Evolutionary conservation across 1,284 basidiomycete species (phyloP).

Genomic region (Leccinum huronense): DNA sequence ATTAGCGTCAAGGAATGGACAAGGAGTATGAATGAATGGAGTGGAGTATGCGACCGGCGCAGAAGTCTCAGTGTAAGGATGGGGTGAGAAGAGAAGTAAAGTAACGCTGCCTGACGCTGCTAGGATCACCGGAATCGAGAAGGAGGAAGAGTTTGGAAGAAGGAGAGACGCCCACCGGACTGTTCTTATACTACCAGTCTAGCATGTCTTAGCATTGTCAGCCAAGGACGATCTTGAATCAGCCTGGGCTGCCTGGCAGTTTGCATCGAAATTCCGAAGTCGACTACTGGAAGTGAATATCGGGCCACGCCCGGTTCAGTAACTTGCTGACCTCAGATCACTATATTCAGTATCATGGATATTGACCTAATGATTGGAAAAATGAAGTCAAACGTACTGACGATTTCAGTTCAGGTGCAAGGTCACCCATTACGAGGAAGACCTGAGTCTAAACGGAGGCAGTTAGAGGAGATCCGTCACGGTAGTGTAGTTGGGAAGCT

Average conservation of each 20-base stretch:
- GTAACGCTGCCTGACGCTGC: constrained; percentile 21
- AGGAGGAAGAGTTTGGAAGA: constrained; percentile 10
- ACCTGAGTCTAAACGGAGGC: background rate
- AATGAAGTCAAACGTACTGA: background rate
- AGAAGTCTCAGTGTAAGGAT: constrained; percentile 8
- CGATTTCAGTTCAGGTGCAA: background rate
- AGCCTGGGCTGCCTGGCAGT: constrained; percentile 15
- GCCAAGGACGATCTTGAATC: constrained; percentile 20
- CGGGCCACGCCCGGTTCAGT: background rate
- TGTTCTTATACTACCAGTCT: constrained; percentile 24
- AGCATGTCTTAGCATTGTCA: constrained; percentile 23
- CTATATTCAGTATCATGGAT: background rate
- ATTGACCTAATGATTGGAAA: background rate
- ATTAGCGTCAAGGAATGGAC: background rate
- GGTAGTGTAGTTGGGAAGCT: background rate
- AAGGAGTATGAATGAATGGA: background rate
- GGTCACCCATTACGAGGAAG: background rate
- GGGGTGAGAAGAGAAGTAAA: constrained; percentile 3
- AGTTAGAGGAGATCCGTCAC: background rate
- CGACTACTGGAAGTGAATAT: background rate
- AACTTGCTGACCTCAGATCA: background rate
- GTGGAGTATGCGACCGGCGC: constrained; percentile 24
- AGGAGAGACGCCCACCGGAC: constrained; percentile 5
- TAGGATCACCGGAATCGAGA: constrained; percentile 32
- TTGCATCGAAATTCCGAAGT: constrained; percentile 13